Conservation (phyloP, 176 grass and related monocot genomes). For the Triticum monococcum region DNA sequence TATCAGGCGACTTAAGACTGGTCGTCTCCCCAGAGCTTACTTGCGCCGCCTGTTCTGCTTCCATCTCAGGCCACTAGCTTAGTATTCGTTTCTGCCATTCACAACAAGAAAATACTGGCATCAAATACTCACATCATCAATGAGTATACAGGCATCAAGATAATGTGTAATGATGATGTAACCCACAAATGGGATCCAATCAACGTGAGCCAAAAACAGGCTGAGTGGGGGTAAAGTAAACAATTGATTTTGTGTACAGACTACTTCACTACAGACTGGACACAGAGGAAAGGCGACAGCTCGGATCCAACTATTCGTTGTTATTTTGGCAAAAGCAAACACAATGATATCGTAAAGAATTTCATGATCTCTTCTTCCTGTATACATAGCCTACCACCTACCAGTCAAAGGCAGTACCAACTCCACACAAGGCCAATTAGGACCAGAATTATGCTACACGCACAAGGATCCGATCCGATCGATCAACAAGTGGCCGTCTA, state of each 20-base stretch:
- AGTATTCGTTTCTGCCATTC: slow-evolving; percentile 31
- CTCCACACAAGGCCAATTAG: neutral
- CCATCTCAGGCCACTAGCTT: slow-evolving; percentile 24
- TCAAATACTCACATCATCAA: slow-evolving; percentile 8
- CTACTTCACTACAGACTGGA: slow-evolving; percentile 33
- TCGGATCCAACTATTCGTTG: neutral
- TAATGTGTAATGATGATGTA: neutral
- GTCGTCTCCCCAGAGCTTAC: slow-evolving; percentile 16
- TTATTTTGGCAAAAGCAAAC: slow-evolving; percentile 18
- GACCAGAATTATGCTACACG: neutral
- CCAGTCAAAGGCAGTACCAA: slow-evolving; percentile 11
- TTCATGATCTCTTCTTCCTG: neutral
- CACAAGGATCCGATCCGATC: neutral
- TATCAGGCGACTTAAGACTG: slow-evolving; percentile 24
- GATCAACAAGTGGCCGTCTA: neutral
- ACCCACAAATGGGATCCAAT: neutral
- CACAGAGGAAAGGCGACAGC: slow-evolving; percentile 15
- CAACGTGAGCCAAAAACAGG: neutral
- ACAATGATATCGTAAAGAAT: neutral
- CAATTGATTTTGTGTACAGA: slow-evolving; percentile 32
- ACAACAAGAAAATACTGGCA: slow-evolving; percentile 6
- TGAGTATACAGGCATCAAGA: neutral
- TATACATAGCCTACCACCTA: neutral
- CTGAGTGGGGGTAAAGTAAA: slow-evolving; percentile 1
- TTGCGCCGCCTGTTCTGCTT: slow-evolving; percentile 29